A percentile compares a stretch with the other conserved stretches of the same genome.
These are phyloP conservation scores for Cadophora sp. DNA, from an alignment of 2,329 filamentous ascomycete genomes.

Conservation along the genomic window DNA sequence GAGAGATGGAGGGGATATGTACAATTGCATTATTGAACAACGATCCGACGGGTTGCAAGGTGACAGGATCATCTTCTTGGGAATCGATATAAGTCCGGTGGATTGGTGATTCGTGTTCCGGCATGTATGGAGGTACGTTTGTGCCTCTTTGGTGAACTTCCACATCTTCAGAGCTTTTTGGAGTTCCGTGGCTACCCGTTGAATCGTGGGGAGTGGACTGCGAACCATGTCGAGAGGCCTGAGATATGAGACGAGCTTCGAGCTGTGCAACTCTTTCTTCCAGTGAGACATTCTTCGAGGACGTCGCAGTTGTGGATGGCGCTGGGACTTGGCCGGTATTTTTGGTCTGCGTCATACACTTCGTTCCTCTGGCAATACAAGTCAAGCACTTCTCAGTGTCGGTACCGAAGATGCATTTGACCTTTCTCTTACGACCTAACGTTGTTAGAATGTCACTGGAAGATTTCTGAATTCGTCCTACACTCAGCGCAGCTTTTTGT, in stretches of 20 bases:
- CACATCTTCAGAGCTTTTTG: slow-evolving; percentile 9
- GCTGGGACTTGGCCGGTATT: background rate
- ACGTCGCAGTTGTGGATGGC: background rate
- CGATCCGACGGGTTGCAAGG: slow-evolving; percentile 20
- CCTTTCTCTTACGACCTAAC: slow-evolving; percentile 22
- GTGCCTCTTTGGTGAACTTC: background rate
- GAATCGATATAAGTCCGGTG: background rate
- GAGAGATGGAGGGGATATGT: background rate
- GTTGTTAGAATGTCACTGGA: background rate
- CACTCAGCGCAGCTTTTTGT: slow-evolving; percentile 29
- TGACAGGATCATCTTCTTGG: slow-evolving; percentile 1
- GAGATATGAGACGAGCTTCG: slow-evolving; percentile 3
- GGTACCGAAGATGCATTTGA: slow-evolving; percentile 24
- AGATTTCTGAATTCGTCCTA: background rate
- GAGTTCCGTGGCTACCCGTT: slow-evolving; percentile 20
- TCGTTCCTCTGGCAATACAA: slow-evolving; percentile 23
- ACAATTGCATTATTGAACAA: slow-evolving; percentile 31
- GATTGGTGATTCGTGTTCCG: background rate
- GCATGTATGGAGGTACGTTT: background rate
- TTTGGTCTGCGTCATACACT: slow-evolving; percentile 24
- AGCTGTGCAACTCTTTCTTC: slow-evolving; percentile 10
- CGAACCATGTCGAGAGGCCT: background rate
- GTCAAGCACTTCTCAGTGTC: slow-evolving; percentile 17
- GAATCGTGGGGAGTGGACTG: slow-evolving; percentile 12
- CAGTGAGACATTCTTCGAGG: background rate